Base-by-base conservation (phyloP, 2,329 filamentous ascomycete species). In the Xylariales sp. region DNA sequence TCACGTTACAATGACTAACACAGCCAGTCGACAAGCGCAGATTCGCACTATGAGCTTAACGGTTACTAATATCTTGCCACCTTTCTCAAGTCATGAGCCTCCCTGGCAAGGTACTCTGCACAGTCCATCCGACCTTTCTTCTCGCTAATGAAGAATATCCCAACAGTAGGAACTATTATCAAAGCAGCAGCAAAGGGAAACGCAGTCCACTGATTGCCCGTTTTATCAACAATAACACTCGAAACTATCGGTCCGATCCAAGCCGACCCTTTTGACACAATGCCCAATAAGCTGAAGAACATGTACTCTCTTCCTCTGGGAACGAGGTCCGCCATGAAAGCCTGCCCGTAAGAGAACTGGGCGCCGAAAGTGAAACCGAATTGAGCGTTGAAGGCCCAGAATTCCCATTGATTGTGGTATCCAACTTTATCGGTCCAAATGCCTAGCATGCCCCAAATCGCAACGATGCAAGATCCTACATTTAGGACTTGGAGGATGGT, bases 171-270 rank as follows among this genome's bases (percentile, higher is more conserved):
- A 3, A 34, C 10, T 6, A 15, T 12, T 18, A 28, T 28, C 6
- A 40, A 21, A 3, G 25, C 11, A 3, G 31, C 29, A 11, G 29
- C 15, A 24, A 40, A 40, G 11, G 19, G 12, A n/a, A 40, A 40
- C 10, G 29, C 19, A 4, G 27, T 25, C 41, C 41, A 38, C 20
- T 24, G 10, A 21, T 38, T 38, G 5, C 31, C 19, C 12, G 21
- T 43, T 4, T 21, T 16, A 15, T 43, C 41, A 16, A 43, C 28
- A 16, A 43, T 24, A 16, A 32, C 41, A 21, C 41, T 33, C 7
- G 25, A 38, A 10, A 38, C 14, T 21, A 43, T 31, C 11, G 34
- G 41, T 14, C 41, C 41, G 15, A 43, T 44, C 36, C 36, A 44
- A 12, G 36, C 21, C 7, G 22, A 19, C 8, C 29, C 31, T 16